A percentile compares a stretch with the other conserved stretches of the same genome.
phyloP scores from a whole-genome alignment of 768 basidiomycete genomes.

The Pisolithus tinctorius region DNA sequence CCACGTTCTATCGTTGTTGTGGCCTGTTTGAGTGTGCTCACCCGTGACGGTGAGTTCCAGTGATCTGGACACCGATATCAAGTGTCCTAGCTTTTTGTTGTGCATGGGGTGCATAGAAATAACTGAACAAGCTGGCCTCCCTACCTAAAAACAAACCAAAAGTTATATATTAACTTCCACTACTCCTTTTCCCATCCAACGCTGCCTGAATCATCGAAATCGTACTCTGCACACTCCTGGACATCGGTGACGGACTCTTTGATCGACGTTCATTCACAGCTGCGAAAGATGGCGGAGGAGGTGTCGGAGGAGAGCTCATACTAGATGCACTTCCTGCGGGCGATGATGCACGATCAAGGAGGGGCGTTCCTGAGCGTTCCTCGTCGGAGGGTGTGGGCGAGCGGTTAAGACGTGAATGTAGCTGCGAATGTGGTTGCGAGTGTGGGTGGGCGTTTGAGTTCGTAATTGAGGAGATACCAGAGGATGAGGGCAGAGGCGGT shows the following conservation, averaged over 20 bases:
- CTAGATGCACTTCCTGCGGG: slow-evolving; percentile 16
- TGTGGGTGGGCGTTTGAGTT: no score
- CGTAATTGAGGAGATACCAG: no score
- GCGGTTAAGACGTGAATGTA: background rate
- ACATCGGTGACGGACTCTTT: slow-evolving; percentile 16
- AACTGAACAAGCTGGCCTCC: no score
- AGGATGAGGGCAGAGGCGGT: background rate
- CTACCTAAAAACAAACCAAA: no score
- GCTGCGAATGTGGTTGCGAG: no score
- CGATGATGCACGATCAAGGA: slow-evolving; percentile 20
- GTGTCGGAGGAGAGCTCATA: slow-evolving; percentile 17
- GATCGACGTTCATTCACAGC: slow-evolving; percentile 7
- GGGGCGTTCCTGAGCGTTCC: slow-evolving; percentile 17
- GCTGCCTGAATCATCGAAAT: slow-evolving; percentile 24
- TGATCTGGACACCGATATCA: no score
- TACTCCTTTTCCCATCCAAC: slow-evolving; percentile 20
- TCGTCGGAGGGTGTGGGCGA: slow-evolving; percentile 30
- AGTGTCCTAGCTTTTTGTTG: no score
- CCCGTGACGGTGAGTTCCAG: no score
- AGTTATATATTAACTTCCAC: background rate
- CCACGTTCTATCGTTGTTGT: no score
- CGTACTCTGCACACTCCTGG: slow-evolving; percentile 16
- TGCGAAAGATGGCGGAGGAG: slow-evolving; percentile 15
- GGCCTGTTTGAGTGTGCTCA: no score
- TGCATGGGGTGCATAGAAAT: no score